phyloP scores from a whole-genome alignment of 1,284 basidiomycete species.

The Leccinum angustisporum region DNA sequence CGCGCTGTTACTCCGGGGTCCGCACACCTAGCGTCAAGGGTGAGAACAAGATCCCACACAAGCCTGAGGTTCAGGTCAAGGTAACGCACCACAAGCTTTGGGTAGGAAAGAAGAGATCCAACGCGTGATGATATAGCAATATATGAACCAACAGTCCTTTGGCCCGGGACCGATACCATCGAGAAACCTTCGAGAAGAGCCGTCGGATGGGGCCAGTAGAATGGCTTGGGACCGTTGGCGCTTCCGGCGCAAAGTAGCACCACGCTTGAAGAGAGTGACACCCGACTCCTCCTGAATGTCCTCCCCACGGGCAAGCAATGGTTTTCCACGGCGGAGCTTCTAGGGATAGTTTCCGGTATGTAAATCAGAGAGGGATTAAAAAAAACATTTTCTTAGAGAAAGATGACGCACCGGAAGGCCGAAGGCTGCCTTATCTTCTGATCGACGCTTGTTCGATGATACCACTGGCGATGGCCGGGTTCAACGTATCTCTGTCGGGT shows the following conservation, averaged over 20 bases:
- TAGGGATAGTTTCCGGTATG: slow-evolving; percentile 80
- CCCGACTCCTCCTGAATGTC: slow-evolving; percentile 82
- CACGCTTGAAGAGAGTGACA: slow-evolving; percentile 82
- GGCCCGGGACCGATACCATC: slow-evolving; percentile 81
- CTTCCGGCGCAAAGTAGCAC: slow-evolving; percentile 73
- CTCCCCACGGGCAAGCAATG: slow-evolving; percentile 83
- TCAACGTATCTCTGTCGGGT: too few relatives aligned
- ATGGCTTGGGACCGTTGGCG: slow-evolving; percentile 47
- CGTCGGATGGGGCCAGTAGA: slow-evolving; percentile 38
- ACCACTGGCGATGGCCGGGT: too few relatives aligned
- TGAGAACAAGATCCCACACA: slow-evolving; percentile 9
- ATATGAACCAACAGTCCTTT: slow-evolving; percentile 94
- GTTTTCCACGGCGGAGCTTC: slow-evolving; percentile 79
- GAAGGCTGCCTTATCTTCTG: too few relatives aligned
- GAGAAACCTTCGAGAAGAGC: slow-evolving; percentile 57
- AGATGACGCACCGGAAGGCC: too few relatives aligned
- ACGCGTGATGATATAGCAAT: slow-evolving; percentile 86
- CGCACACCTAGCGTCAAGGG: slow-evolving; percentile 62
- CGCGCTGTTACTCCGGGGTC: slow-evolving; percentile 91
- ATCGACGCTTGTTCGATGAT: too few relatives aligned
- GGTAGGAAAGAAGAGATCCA: slow-evolving; percentile 79
- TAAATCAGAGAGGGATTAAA: too few relatives aligned
- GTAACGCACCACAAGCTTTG: slow-evolving; percentile 57
- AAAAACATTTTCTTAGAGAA: too few relatives aligned
- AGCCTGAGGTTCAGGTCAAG: slow-evolving; percentile 15